phyloP scores from a whole-genome alignment of 768 basidiomycete species.

The Chalciporus piperatus region DNA sequence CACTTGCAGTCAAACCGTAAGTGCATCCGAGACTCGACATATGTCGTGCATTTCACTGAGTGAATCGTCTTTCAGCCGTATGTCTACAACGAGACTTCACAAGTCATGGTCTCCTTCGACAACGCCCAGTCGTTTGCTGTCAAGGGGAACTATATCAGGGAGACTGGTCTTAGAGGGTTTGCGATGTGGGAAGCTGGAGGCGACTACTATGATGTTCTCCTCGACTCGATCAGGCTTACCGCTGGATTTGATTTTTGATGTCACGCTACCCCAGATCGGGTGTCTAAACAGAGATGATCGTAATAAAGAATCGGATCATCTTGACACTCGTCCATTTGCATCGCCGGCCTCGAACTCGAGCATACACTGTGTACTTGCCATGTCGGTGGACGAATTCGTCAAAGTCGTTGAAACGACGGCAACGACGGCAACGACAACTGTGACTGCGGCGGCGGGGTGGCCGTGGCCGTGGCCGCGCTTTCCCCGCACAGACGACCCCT shows the following conservation, averaged over 20 bases:
- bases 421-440: too few species aligned
- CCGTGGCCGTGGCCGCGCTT: slow-evolving; percentile 17
- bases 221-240: slow-evolving; percentile 46
- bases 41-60: not conserved
- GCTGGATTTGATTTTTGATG: slow-evolving; percentile 3
- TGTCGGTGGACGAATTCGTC: not conserved
- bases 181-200: slow-evolving; percentile 70
- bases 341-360: not conserved
- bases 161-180: slow-evolving; percentile 54
- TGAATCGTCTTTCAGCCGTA: slow-evolving; percentile 44
- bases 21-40: slow-evolving; percentile 18
- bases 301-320: too few species aligned
- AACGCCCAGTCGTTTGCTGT: slow-evolving; percentile 51
- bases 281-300: too few species aligned
- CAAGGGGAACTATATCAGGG: slow-evolving; percentile 59
- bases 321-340: not conserved
- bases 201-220: slow-evolving; percentile 56
- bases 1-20: slow-evolving; percentile 66
- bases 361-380: not conserved
- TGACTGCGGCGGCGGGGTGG: not conserved
- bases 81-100: slow-evolving; percentile 53
- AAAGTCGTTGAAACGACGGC: too few species aligned
- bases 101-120: slow-evolving; percentile 64
- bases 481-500: slow-evolving; percentile 18
- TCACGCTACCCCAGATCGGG: not conserved